Evolutionary conservation across 495 filamentous ascomycete genomes (phyloP).

Genomic region (Talaromyces proteolyticus): DNA sequence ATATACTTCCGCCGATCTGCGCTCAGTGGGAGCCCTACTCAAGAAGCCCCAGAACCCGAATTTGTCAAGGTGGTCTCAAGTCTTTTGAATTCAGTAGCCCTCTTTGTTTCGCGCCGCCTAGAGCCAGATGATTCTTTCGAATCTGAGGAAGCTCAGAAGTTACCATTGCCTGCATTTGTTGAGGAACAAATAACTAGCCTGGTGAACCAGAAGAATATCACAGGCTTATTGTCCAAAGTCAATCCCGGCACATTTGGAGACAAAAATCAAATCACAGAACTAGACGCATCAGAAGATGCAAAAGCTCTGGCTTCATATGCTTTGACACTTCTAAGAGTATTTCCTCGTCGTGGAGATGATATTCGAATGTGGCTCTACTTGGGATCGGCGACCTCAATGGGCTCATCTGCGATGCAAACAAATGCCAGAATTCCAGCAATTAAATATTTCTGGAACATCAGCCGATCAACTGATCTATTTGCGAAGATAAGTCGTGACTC

Average conservation of each 20-base stretch:
- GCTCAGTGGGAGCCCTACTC: conserved; percentile 31
- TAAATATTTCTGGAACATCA: conserved; percentile 84
- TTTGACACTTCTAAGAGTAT: conserved; percentile 77
- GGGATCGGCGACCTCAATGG: conserved; percentile 54
- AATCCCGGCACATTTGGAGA: conserved; percentile 20
- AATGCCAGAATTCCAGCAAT: conserved; percentile 58
- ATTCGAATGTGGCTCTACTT: conserved; percentile 94
- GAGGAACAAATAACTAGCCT: conserved; percentile 56
- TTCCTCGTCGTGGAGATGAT: conserved; percentile 77
- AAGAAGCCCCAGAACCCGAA: conserved; percentile 45
- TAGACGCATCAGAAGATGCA: conserved; percentile 49
- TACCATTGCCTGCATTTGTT: conserved; percentile 49
- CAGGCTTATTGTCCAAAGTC: conserved; percentile 47
- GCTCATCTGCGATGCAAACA: conserved; percentile 25
- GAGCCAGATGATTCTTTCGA: conserved; percentile 33
- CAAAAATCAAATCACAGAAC: conserved; percentile 16
- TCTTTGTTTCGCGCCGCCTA: conserved; percentile 48
- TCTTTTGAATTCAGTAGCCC: conserved; percentile 55
- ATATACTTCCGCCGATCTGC: conserved; percentile 63
- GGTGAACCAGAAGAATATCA: conserved; percentile 60
- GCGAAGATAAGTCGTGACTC: conserved; percentile 55
- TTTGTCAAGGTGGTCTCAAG: conserved; percentile 61
- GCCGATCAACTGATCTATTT: conserved; percentile 62
- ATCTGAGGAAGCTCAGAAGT: conserved; percentile 4
- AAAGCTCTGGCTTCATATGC: conserved; percentile 80